Base-by-base conservation (phyloP, 208 protist genomes). In the Strigomonas culicis region DNA sequence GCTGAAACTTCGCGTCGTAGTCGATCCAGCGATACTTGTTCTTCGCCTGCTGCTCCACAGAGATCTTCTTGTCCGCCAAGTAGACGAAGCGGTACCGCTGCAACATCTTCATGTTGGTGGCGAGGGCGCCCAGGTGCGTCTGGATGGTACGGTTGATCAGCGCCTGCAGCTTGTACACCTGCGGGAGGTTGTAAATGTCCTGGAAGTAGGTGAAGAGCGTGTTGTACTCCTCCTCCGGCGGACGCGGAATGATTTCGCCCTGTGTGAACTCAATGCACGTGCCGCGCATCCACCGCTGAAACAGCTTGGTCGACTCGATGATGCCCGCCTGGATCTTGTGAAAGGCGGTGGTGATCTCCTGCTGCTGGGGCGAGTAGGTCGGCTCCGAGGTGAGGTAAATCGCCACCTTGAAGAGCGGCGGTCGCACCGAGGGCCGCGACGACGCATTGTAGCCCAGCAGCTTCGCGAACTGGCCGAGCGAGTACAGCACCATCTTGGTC, bases 201-300 rank as follows among this genome's bases (percentile, higher is more conserved):
- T 96, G 87, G 77, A 94, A 97, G 76, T 97, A 98, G 43, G 93
- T 97, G 71, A 98, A 98, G 36, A 95, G 69, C 24, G 84, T 84
- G 52, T 78, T 68, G 70, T 93, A 79, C 15, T 91, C 78, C 56
- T 94, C 87, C 65, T 97, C 89, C 21, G 87, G 64, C 7, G 88
- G 90, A 1, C 84, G 77, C 10, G 92, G 87, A 49, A 93, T 86
- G 62, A 97, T 80, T 61, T 97, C 88, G 30, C 90, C 90, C 28
- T 96, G 85, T 2, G 93, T 96, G 76, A 91, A 97, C 74, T 97
- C 92, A 63, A 98, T 79, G 79, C 98, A 99, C 0, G 96, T 98
- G 43, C 97, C 97, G 49, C 91, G 80, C 95, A 97, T 97, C 97
- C 98, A 99, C 2, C 98, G 97, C 47, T 90, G 80, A 65, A 99